Evolutionary conservation across 345 rosid genomes (phyloP), one percentile per base, ranked within the genome.

Genomic region (Hibiscus tridactylites): DNA sequence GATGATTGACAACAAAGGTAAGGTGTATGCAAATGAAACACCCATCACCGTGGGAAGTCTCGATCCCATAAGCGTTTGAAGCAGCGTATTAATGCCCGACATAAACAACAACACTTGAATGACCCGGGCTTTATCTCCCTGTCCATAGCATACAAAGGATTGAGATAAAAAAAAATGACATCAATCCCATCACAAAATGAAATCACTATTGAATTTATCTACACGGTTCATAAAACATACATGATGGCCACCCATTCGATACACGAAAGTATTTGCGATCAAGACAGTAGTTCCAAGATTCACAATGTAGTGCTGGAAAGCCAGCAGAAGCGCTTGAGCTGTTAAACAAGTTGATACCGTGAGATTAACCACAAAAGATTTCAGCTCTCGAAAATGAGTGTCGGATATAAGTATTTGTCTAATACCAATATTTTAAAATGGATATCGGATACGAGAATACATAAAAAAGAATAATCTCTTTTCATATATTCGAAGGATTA

Each of bases 21-120:
- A 75, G 47, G 65, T 79, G 77, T 83, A 95, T 1, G 98, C 99
- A 46, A 84, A 71, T 1, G 99, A 92, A 62, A 91, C 91, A n/a
- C 96, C 88, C 99, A 95, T 95, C 82, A 92, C 96, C 0, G 96
- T 85, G 4, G 99, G 99, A 82, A 95, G 94, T 79, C 99, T 88
- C 53, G 94, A 83, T 37, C 98, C 97, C 13, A 88, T 33, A 19
- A 90, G 76, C 3, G 98, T 92, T 67, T 96, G 99, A 65, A 96
- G 81, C 79, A 91, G 84, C 8, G 99, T 92, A 81, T 96, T 92
- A 21, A 92, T 70, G n/a, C 91, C 99, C 0, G 95, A 83, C 97
- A 96, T 87, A 73, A 96, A 91, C 79, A 92, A 75, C 79, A 96
- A 67, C 0, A 90, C 78, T 69, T 92, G 94, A 58, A 96, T 96